These are phyloP conservation scores for Solanum bukasovii DNA, from an alignment of 257 asterid genomes.

Conservation along the genomic window DNA sequence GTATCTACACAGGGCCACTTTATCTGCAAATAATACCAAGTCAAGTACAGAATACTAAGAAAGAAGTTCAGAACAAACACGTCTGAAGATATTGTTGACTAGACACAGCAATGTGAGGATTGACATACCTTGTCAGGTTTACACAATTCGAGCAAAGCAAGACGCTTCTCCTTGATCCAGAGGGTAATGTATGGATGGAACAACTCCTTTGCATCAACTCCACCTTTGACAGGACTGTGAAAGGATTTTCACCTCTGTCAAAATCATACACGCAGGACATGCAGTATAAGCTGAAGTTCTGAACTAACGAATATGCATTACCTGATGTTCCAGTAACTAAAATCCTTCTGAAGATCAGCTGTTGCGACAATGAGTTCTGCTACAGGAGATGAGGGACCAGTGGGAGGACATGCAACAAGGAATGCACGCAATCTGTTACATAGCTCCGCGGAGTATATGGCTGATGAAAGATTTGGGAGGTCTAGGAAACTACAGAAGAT, in stretches of 20 bases:
- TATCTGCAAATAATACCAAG: conserved; percentile 32
- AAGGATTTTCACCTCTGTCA: not conserved
- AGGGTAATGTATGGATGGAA: conserved; percentile 57
- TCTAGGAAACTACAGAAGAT: conserved; percentile 57
- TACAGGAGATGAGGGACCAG: conserved; percentile 63
- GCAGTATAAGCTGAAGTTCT: not conserved
- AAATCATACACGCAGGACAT: not conserved
- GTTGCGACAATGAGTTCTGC: conserved; percentile 71
- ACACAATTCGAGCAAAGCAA: conserved; percentile 67
- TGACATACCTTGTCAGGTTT: conserved; percentile 69
- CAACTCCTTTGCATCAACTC: conserved; percentile 86
- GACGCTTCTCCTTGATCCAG: conserved; percentile 89
- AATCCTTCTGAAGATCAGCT: conserved; percentile 89
- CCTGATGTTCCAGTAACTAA: conserved; percentile 72
- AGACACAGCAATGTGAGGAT: not conserved
- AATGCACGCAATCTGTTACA: conserved; percentile 60
- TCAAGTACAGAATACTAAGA: not conserved
- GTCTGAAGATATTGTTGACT: not conserved
- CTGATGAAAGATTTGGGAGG: conserved; percentile 78
- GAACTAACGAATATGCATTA: conserved; percentile 6
- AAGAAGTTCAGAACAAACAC: not conserved
- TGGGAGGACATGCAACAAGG: conserved; percentile 79
- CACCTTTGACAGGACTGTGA: conserved; percentile 73
- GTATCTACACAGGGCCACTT: conserved; percentile 44
- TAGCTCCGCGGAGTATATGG: conserved; percentile 83